A percentile compares a stretch with the other conserved stretches of the same genome.
These are phyloP conservation scores for Plasmodium chabaudi DNA, from an alignment of 169 alveolate species.

Conservation along the genomic window DNA sequence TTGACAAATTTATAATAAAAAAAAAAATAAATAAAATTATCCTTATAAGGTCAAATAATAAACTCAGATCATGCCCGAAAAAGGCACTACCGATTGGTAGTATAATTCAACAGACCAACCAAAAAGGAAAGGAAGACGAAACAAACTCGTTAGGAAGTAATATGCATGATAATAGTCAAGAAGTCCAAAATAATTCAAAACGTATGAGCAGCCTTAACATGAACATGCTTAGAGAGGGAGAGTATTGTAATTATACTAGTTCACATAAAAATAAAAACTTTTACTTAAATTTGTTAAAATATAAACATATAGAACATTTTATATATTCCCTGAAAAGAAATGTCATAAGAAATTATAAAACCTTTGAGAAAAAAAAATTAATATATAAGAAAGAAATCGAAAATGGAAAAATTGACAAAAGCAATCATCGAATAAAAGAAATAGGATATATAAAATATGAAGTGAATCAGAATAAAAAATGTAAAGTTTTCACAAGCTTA, in stretches of 20 bases:
- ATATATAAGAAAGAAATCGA: neutral
- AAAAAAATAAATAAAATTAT: neutral
- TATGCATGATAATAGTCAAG: too few relatives aligned
- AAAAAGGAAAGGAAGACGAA: neutral
- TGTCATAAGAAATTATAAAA: neutral
- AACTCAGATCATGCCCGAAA: neutral
- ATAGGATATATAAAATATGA: neutral
- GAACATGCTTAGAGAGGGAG: too few relatives aligned
- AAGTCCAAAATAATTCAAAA: too few relatives aligned
- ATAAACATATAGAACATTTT: conserved; percentile 3
- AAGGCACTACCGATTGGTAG: neutral
- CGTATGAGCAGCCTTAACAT: too few relatives aligned
- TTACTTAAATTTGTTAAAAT: neutral
- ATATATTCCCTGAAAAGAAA: conserved; percentile 8
- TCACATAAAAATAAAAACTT: neutral
- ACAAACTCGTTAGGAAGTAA: neutral
- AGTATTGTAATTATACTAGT: too few relatives aligned
- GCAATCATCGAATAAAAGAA: neutral
- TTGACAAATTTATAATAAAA: neutral
- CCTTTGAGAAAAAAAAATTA: neutral
- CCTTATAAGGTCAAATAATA: neutral
- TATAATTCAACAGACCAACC: neutral
- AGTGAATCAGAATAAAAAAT: too few relatives aligned
- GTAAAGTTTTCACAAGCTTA: neutral
- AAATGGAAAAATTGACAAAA: neutral